These are phyloP conservation scores for Actinomucor elegans DNA, from an alignment of 371 early-diverging fungal species.

Conservation along the genomic window DNA sequence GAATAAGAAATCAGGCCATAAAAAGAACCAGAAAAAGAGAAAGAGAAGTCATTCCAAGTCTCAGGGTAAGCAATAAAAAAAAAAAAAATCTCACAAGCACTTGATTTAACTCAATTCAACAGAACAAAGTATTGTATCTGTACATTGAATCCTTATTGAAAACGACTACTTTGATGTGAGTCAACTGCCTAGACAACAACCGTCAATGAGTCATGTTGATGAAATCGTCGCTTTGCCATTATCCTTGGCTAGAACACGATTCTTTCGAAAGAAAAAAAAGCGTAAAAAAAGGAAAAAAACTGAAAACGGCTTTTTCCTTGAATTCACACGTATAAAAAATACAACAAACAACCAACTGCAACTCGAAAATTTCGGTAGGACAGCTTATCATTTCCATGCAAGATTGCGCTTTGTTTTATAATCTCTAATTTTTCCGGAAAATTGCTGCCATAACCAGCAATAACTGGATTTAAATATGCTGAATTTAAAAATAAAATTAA, in stretches of 20 bases:
- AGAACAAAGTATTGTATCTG: constrained; percentile 9
- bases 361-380: too few species aligned
- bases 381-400: not conserved
- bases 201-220: too few species aligned
- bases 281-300: constrained; percentile 9
- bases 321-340: too few species aligned
- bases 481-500: too few species aligned
- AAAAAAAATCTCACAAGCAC: not conserved
- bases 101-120: not conserved
- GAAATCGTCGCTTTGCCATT: constrained; percentile 1
- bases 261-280: constrained; percentile 11
- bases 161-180: not conserved
- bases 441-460: too few species aligned
- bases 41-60: constrained; percentile 14
- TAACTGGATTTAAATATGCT: too few species aligned
- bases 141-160: constrained; percentile 20
- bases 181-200: too few species aligned
- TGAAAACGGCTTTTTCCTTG: too few species aligned
- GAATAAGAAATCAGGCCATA: constrained; percentile 2
- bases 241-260: not conserved
- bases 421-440: too few species aligned
- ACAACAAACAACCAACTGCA: too few species aligned
- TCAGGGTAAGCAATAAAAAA: not conserved
- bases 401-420: not conserved
- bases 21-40: constrained; percentile 25